These are phyloP conservation scores for Candolleomyces efflorescens DNA, from an alignment of 768 basidiomycete genomes.

Conservation along the genomic window DNA sequence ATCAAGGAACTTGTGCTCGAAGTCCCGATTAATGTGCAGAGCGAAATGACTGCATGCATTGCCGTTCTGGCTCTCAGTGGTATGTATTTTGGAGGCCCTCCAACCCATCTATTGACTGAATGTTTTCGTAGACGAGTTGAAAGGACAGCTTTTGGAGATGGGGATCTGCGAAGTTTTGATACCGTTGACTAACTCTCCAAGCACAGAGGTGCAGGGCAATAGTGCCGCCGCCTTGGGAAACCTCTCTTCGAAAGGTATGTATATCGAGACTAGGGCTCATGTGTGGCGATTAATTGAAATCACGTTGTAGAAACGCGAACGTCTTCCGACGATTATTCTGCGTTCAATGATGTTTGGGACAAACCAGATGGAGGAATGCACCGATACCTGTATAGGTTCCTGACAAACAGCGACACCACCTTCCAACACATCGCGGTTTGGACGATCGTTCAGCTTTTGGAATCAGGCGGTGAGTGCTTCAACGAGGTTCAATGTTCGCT, in stretches of 20 bases:
- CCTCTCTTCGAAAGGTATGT: slow-evolving; percentile 88
- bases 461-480: slow-evolving; percentile 72
- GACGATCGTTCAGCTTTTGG: slow-evolving; percentile 96
- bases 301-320: slow-evolving; percentile 58
- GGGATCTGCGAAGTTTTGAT: slow-evolving; percentile 97
- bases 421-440: slow-evolving; percentile 99
- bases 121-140: slow-evolving; percentile 77
- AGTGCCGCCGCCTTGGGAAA: slow-evolving; percentile 97
- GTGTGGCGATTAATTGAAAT: too few species aligned
- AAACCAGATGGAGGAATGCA: slow-evolving; percentile 98
- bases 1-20: slow-evolving; percentile 96
- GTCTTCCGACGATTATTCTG: slow-evolving; percentile 84
- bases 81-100: slow-evolving; percentile 32
- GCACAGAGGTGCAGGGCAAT: slow-evolving; percentile 98
- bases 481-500: background rate
- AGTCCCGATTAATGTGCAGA: slow-evolving; percentile 95
- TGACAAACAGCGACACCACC: slow-evolving; percentile 90
- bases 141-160: slow-evolving; percentile 95
- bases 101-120: background rate
- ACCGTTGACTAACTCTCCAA: slow-evolving; percentile 91
- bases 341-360: slow-evolving; percentile 98
- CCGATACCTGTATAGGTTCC: slow-evolving; percentile 88
- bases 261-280: too few species aligned
- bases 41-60: slow-evolving; percentile 99
- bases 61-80: slow-evolving; percentile 95